phyloP scores from a whole-genome alignment of 257 asterid genomes.

The Salvia miltiorrhiza region DNA sequence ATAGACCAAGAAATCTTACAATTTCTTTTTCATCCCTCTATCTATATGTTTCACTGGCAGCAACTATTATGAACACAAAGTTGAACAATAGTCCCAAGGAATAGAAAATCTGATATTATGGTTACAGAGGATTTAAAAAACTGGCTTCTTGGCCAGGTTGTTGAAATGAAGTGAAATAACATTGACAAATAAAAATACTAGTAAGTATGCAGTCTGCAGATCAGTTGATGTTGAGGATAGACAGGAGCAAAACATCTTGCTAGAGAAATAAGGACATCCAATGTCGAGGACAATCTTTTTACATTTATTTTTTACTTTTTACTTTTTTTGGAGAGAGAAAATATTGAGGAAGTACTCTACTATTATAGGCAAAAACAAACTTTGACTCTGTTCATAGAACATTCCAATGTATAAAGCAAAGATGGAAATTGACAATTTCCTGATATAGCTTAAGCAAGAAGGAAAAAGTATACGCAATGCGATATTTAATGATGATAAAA shows the following conservation, averaged over 20 bases:
- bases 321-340: background rate
- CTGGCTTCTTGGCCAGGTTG: slow-evolving; percentile 1
- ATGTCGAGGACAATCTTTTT: background rate
- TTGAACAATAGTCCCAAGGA: background rate
- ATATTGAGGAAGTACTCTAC: background rate
- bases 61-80: background rate
- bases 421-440: background rate
- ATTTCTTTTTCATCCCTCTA: background rate
- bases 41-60: background rate
- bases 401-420: background rate
- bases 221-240: background rate
- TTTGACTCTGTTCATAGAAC: background rate
- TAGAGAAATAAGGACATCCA: slow-evolving; percentile 2
- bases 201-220: background rate
- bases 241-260: slow-evolving; percentile 10
- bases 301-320: background rate
- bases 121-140: background rate
- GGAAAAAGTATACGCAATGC: background rate
- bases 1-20: no score
- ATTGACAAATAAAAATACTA: background rate
- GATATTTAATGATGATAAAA: no score
- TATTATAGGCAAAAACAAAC: background rate
- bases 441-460: background rate
- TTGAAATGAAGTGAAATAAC: background rate
- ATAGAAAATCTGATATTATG: background rate